Conservation (phyloP, 1,284 basidiomycete genomes). For the Xerocomus subilludens region DNA sequence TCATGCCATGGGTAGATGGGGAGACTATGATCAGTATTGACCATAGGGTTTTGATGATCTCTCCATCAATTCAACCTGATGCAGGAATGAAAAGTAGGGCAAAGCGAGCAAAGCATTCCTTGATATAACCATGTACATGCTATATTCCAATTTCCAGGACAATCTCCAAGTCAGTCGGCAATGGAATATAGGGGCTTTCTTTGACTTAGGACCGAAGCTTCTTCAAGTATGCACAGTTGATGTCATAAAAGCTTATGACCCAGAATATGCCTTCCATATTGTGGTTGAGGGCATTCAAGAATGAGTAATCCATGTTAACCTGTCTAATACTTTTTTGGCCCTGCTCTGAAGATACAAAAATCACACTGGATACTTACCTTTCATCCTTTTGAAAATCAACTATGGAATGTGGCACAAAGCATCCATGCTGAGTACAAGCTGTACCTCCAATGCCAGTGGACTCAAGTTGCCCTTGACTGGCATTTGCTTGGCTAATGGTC, state of each 20-base stretch:
- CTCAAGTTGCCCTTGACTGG: constrained; percentile 25
- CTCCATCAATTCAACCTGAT: not conserved
- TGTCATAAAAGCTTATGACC: constrained; percentile 27
- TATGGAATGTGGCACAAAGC: constrained; percentile 7
- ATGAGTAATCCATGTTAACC: constrained; percentile 41
- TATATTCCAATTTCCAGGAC: constrained; percentile 27
- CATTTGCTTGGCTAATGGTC: constrained; percentile 24
- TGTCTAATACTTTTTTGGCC: too few relatives aligned
- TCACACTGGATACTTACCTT: too few relatives aligned
- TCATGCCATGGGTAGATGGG: too few relatives aligned
- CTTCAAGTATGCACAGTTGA: constrained; percentile 29
- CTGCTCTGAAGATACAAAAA: too few relatives aligned
- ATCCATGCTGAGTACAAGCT: not conserved
- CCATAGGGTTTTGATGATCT: constrained; percentile 28
- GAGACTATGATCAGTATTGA: too few relatives aligned
- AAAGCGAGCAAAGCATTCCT: constrained; percentile 23
- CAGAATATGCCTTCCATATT: not conserved
- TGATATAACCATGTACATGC: too few relatives aligned
- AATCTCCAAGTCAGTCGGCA: not conserved
- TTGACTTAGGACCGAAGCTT: not conserved
- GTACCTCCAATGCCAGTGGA: not conserved
- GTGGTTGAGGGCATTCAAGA: constrained; percentile 28
- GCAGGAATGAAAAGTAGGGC: constrained; percentile 10
- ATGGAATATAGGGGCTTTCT: not conserved
- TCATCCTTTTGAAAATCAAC: not conserved